These are phyloP conservation scores for Madurella mycetomatis DNA, from an alignment of 2,329 filamentous ascomycete species.

Conservation along the genomic window DNA sequence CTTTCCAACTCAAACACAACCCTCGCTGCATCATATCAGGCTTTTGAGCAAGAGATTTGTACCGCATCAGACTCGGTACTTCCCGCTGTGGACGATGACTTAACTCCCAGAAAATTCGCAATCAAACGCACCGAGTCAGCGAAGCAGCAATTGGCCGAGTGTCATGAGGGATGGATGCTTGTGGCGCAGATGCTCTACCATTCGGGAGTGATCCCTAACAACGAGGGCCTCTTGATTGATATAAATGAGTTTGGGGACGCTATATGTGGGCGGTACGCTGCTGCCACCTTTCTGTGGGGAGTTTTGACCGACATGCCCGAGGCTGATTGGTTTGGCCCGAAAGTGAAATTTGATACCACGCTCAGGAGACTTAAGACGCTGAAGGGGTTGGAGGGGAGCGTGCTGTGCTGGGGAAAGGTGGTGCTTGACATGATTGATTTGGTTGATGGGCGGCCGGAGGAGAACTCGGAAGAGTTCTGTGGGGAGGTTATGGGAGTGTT, in stretches of 20 bases:
- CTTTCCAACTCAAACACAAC: too few relatives aligned
- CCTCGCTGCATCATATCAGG: neutral
- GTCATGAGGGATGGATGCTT: neutral
- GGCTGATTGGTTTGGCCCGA: constrained; percentile 8
- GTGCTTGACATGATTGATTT: constrained; percentile 4
- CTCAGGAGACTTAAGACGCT: constrained; percentile 1
- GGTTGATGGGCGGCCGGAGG: neutral
- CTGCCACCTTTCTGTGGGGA: neutral
- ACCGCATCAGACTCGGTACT: neutral
- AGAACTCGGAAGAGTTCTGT: neutral
- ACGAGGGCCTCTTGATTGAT: neutral
- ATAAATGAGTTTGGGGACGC: constrained; percentile 4
- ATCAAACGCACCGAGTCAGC: neutral
- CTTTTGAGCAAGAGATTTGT: neutral
- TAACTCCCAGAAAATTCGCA: neutral
- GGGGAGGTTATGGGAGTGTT: neutral
- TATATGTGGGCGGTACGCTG: neutral
- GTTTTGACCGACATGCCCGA: neutral
- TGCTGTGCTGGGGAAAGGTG: constrained; percentile 10
- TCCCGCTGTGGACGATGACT: neutral
- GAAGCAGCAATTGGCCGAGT: neutral
- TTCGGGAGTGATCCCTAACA: neutral
- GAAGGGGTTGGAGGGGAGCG: constrained; percentile 6
- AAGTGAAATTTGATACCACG: neutral
- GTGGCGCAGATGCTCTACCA: neutral